Percentiles rank a stretch among this genome's conserved stretches.
Evolutionary conservation across 768 basidiomycete species (phyloP).

Genomic region (Trametes cinnabarina): DNA sequence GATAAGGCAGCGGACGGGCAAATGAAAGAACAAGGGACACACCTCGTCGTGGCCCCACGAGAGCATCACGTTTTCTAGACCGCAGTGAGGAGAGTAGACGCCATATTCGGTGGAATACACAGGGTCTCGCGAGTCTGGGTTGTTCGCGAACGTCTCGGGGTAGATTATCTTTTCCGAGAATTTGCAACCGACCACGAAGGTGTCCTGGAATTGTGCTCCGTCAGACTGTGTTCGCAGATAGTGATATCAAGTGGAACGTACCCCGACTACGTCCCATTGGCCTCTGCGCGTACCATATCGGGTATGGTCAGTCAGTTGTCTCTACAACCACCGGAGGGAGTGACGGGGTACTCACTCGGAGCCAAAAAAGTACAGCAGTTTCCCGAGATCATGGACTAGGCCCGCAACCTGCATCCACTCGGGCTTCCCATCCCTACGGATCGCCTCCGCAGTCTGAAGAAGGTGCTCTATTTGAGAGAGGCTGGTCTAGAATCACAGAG

Average conservation of each 20-base stretch:
- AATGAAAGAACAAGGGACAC: constrained; percentile 22
- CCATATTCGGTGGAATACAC: constrained; percentile 72
- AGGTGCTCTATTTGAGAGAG: constrained; percentile 89
- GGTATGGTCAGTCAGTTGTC: constrained; percentile 3
- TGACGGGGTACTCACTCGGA: constrained; percentile 44
- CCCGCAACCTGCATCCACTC: constrained; percentile 93
- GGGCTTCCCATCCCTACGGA: constrained; percentile 79
- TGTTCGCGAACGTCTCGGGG: constrained; percentile 71
- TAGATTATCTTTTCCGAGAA: constrained; percentile 85
- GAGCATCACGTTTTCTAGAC: constrained; percentile 84
- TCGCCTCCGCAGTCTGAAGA: constrained; percentile 89
- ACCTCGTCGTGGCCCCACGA: constrained; percentile 93
- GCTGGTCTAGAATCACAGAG: constrained; percentile 47
- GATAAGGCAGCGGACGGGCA: constrained; percentile 1
- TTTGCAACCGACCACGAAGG: constrained; percentile 80
- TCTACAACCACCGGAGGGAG: not conserved
- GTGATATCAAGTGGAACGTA: constrained; percentile 33
- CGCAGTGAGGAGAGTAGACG: constrained; percentile 76
- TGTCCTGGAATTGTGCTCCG: constrained; percentile 43
- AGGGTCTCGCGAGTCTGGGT: constrained; percentile 64
- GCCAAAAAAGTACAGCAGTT: constrained; percentile 79
- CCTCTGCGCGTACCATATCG: constrained; percentile 39
- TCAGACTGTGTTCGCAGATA: constrained; percentile 1
- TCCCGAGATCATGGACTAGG: constrained; percentile 87
- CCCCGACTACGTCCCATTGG: constrained; percentile 95